Evolutionary conservation across 192 early-diverging fungal species (phyloP).

Genomic region (Gigaspora rosea): DNA sequence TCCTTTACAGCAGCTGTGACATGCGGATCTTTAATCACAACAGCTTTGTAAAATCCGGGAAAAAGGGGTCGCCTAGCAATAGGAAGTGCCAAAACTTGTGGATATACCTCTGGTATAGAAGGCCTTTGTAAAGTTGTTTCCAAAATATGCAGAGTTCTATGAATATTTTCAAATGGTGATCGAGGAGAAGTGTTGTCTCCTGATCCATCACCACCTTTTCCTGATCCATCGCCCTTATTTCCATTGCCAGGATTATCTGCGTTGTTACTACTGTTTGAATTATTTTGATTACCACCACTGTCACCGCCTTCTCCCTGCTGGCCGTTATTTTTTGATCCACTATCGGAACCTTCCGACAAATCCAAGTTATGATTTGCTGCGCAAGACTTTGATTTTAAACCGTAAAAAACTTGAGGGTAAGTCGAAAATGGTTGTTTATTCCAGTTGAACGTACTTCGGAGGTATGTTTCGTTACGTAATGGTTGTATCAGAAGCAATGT

Average conservation of each 20-base stretch:
- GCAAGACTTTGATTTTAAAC: not conserved
- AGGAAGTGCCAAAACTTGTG: constrained; percentile 91
- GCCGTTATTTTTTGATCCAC: not conserved
- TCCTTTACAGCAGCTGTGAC: constrained; percentile 92
- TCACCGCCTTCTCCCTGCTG: constrained; percentile 14
- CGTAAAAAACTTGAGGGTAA: not conserved
- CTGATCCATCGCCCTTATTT: constrained; percentile 33
- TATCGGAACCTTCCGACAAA: not conserved
- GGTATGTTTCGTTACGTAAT: not conserved
- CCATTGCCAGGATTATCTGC: constrained; percentile 30
- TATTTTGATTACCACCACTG: constrained; percentile 6
- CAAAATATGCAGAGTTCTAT: constrained; percentile 57
- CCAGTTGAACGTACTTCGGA: constrained; percentile 5
- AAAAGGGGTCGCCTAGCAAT: constrained; percentile 92
- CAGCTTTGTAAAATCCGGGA: constrained; percentile 97
- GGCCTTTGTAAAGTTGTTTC: constrained; percentile 73
- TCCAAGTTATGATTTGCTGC: not conserved
- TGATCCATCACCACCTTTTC: constrained; percentile 41
- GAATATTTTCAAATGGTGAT: constrained; percentile 43
- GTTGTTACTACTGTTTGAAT: constrained; percentile 18
- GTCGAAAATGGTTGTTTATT: not conserved
- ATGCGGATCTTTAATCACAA: constrained; percentile 93
- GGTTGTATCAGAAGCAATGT: constrained; percentile 7
- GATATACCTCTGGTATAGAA: constrained; percentile 88
- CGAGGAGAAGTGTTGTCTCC: constrained; percentile 31